These are phyloP conservation scores for Elsinoe batatas DNA, from an alignment of 2,329 filamentous ascomycete genomes.

Conservation along the genomic window DNA sequence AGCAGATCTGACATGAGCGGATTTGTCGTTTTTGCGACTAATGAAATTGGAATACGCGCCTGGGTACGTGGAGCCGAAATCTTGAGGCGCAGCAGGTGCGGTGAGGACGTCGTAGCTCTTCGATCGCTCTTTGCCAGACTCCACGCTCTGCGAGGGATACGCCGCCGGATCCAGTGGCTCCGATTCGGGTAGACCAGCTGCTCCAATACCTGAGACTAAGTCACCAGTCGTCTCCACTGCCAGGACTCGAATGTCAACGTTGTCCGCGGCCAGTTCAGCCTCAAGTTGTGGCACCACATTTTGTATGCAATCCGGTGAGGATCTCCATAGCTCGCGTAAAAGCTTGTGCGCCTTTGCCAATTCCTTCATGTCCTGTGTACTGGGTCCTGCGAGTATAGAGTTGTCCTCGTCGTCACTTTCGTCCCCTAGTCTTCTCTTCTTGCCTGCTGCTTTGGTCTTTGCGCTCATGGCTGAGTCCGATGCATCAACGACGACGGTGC, in stretches of 20 bases:
- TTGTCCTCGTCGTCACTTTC: slow-evolving; percentile 36
- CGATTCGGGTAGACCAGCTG: slow-evolving; percentile 70
- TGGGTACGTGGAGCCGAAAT: slow-evolving; percentile 74
- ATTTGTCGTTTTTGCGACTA: slow-evolving; percentile 78
- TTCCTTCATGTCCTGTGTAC: slow-evolving; percentile 77
- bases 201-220: slow-evolving; percentile 86
- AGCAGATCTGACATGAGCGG: slow-evolving; percentile 65
- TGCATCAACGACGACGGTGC: slow-evolving; percentile 87
- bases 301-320: slow-evolving; percentile 74
- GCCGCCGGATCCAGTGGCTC: slow-evolving; percentile 67
- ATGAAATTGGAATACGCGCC: slow-evolving; percentile 76
- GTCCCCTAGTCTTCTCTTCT: slow-evolving; percentile 25
- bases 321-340: slow-evolving; percentile 86
- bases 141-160: slow-evolving; percentile 62
- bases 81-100: slow-evolving; percentile 75
- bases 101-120: slow-evolving; percentile 54
- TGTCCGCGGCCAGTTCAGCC: slow-evolving; percentile 83
- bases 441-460: slow-evolving; percentile 48
- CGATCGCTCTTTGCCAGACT: slow-evolving; percentile 31
- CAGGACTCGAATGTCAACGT: slow-evolving; percentile 71
- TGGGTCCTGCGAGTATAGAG: slow-evolving; percentile 49
- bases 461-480: slow-evolving; percentile 30
- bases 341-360: slow-evolving; percentile 81
- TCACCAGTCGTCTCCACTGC: slow-evolving; percentile 93
- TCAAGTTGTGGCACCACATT: slow-evolving; percentile 93